phyloP scores from a whole-genome alignment of 1,284 basidiomycete genomes.

The Taiwanofungus camphoratus region DNA sequence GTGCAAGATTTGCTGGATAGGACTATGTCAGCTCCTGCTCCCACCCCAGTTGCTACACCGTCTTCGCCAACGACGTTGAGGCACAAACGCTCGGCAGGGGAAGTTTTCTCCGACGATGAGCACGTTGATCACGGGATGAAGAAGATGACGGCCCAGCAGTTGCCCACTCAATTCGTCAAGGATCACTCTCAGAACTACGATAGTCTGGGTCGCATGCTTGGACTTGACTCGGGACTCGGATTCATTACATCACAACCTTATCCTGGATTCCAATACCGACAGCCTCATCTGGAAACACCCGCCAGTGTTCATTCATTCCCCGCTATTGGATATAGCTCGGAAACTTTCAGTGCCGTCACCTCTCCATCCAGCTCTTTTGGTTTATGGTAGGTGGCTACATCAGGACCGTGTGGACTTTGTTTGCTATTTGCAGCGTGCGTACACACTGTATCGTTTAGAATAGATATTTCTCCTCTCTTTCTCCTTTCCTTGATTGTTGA shows the following conservation, averaged over 20 bases:
- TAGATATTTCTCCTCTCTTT: not conserved
- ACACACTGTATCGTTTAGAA: conserved; percentile 1
- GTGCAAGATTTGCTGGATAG: conserved; percentile 5
- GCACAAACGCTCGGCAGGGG: conserved; percentile 7
- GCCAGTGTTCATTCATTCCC: conserved; percentile 1
- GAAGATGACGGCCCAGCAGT: not conserved
- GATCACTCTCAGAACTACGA: conserved; percentile 4
- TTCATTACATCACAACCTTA: conserved; percentile 10
- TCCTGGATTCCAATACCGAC: conserved; percentile 10
- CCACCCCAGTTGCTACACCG: not conserved
- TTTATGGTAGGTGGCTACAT: conserved; percentile 8
- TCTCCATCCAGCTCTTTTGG: conserved; percentile 2
- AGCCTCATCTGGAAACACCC: not conserved
- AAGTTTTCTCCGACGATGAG: conserved; percentile 10
- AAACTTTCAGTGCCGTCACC: conserved; percentile 2
- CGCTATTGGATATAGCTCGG: not conserved
- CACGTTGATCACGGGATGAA: not conserved
- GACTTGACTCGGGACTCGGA: conserved; percentile 8
- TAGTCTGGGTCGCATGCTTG: conserved; percentile 6
- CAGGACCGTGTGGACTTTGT: no score
- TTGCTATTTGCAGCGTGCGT: no score
- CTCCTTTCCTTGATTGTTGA: not conserved
- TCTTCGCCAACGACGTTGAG: conserved; percentile 1
- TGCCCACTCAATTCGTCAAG: not conserved
- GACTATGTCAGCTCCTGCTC: not conserved